Percentiles rank a stretch among this genome's conserved stretches.
Conservation (phyloP, 345 rosid genomes). For the Noccaea caerulescens region DNA sequence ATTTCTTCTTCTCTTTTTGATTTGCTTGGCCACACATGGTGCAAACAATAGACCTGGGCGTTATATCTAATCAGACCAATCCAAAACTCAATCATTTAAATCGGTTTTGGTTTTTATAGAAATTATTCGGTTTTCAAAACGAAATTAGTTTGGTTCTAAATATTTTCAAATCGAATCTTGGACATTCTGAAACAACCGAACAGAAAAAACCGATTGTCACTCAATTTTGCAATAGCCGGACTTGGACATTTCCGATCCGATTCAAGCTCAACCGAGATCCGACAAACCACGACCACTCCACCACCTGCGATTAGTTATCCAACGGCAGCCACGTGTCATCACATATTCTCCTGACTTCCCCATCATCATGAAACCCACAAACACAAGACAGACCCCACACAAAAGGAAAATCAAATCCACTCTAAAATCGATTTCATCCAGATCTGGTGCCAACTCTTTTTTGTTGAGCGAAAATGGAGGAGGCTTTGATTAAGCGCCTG, state of each 20-base stretch:
- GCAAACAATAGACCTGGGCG: no score
- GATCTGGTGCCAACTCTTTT: conserved; percentile 25
- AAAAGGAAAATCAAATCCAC: conserved; percentile 9
- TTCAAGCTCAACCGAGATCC: background rate
- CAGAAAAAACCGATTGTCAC: background rate
- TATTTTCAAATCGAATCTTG: no score
- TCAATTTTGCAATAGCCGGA: no score
- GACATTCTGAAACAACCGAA: background rate
- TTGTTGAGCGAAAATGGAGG: conserved; percentile 60
- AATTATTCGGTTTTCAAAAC: background rate
- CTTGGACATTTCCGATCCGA: background rate
- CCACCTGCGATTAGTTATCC: conserved; percentile 31
- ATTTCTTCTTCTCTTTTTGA: background rate
- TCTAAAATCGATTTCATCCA: conserved; percentile 18
- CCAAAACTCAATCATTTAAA: background rate
- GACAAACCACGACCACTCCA: conserved; percentile 35
- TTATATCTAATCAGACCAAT: background rate
- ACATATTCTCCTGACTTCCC: conserved; percentile 26
- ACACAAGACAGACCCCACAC: conserved; percentile 1
- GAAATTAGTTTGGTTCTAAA: background rate
- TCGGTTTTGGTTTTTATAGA: background rate
- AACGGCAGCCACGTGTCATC: conserved; percentile 48
- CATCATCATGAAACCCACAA: conserved; percentile 33
- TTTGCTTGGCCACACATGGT: background rate
- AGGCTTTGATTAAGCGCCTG: conserved; percentile 66